These are phyloP conservation scores for Fusarium sp. DNA, from an alignment of 2,329 filamentous ascomycete species.

Conservation along the genomic window DNA sequence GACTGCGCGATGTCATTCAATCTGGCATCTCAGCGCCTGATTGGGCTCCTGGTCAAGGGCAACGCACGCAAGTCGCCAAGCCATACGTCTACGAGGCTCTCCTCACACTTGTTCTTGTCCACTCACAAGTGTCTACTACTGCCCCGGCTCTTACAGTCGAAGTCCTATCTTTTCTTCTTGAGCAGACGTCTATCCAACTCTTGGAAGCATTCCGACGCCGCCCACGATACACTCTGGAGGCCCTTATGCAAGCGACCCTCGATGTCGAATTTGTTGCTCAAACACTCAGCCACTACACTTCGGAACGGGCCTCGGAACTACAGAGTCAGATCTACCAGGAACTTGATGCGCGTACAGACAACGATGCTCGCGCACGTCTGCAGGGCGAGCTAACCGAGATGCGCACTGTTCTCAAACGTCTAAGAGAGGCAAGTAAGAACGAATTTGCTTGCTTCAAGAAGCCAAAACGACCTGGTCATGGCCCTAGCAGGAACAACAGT, in stretches of 20 bases:
- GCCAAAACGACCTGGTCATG: conserved; percentile 59
- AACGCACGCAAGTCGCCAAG: conserved; percentile 77
- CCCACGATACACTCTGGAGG: conserved; percentile 76
- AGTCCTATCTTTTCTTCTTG: conserved; percentile 87
- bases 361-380: conserved; percentile 80
- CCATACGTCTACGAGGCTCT: conserved; percentile 92
- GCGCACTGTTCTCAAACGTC: conserved; percentile 84
- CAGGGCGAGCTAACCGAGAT: conserved; percentile 92
- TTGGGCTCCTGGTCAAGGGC: conserved; percentile 72
- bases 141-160: conserved; percentile 79
- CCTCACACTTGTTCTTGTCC: conserved; percentile 86
- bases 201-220: conserved; percentile 80
- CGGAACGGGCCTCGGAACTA: conserved; percentile 80
- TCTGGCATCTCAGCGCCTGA: conserved; percentile 75
- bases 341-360: conserved; percentile 88
- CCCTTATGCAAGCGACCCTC: conserved; percentile 95
- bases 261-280: conserved; percentile 98
- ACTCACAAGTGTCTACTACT: conserved; percentile 88
- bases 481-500: conserved; percentile 49
- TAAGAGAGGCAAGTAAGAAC: conserved; percentile 83
- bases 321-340: conserved; percentile 94
- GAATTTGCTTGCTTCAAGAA: conserved; percentile 90
- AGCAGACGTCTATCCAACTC: conserved; percentile 82
- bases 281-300: conserved; percentile 89
- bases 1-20: conserved; percentile 75